phyloP scores from a whole-genome alignment of 2,329 filamentous ascomycete genomes.

The Paraphoma chrysanthemicola region DNA sequence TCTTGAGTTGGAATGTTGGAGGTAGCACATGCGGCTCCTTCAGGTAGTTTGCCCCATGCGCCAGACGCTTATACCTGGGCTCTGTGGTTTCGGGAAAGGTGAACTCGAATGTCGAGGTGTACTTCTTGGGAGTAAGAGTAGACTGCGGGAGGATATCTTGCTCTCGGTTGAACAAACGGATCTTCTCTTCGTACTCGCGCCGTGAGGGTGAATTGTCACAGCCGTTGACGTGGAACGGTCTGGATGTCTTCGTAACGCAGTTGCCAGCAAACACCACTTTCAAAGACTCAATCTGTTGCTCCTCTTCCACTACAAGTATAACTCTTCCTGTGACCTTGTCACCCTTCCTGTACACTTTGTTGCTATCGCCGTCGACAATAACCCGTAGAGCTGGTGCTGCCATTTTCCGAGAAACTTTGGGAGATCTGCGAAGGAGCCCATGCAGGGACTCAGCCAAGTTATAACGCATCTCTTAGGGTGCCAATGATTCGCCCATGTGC shows the following conservation, averaged over 20 bases:
- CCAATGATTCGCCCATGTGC: conserved; percentile 20
- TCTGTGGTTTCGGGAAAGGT: conserved; percentile 41
- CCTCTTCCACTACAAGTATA: conserved; percentile 32
- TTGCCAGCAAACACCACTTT: conserved; percentile 39
- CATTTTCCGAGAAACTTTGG: conserved; percentile 27
- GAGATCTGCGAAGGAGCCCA: conserved; percentile 20
- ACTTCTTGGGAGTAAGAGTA: conserved; percentile 32
- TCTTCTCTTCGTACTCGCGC: conserved; percentile 36
- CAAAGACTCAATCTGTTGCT: conserved; percentile 36
- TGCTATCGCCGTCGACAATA: conserved; percentile 39
- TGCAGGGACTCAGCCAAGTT: conserved; percentile 37
- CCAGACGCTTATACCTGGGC: conserved; percentile 32
- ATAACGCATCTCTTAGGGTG: conserved; percentile 18
- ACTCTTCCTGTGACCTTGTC: conserved; percentile 45
- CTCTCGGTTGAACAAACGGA: conserved; percentile 39
- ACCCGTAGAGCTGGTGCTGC: conserved; percentile 34
- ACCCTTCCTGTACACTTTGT: conserved; percentile 37
- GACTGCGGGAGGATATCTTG: conserved; percentile 26
- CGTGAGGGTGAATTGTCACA: conserved; percentile 20
- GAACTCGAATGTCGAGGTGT: conserved; percentile 46
- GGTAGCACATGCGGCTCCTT: conserved; percentile 42
- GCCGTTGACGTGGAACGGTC: conserved; percentile 28
- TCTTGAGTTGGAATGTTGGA: conserved; percentile 39
- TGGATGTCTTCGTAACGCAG: conserved; percentile 41
- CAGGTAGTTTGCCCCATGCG: conserved; percentile 36